These are phyloP conservation scores for Epichloe bromicola DNA, from an alignment of 2,329 filamentous ascomycete genomes.

Conservation along the genomic window DNA sequence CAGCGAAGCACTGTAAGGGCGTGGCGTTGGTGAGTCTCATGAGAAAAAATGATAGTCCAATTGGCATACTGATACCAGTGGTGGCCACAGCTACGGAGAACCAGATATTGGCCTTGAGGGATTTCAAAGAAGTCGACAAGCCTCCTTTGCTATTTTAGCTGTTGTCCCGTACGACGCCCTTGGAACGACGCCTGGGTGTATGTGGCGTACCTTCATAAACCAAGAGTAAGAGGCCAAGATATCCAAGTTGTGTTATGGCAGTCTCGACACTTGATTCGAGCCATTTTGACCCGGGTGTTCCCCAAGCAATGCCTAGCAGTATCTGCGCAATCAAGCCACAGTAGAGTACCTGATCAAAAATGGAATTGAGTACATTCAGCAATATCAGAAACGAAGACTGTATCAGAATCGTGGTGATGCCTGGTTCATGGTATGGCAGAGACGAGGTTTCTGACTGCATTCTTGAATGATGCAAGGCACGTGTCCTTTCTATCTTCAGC, in stretches of 20 bases:
- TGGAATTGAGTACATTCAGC: conserved; percentile 44
- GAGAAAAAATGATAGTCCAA: conserved; percentile 52
- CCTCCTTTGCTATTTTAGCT: conserved; percentile 31
- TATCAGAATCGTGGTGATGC: conserved; percentile 44
- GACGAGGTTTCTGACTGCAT: background rate
- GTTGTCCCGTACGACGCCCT: background rate
- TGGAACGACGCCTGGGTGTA: background rate
- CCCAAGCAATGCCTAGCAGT: conserved; percentile 57
- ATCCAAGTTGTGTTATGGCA: conserved; percentile 52
- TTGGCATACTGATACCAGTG: conserved; percentile 51
- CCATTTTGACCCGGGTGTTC: conserved; percentile 50
- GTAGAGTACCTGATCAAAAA: conserved; percentile 47
- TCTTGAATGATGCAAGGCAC: too few relatives aligned
- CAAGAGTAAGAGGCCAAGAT: conserved; percentile 57
- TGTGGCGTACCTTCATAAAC: conserved; percentile 50
- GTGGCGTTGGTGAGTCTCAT: conserved; percentile 34
- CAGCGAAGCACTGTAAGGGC: conserved; percentile 52
- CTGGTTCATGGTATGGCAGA: conserved; percentile 49
- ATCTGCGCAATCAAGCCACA: conserved; percentile 64
- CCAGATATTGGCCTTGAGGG: conserved; percentile 43
- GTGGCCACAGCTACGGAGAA: conserved; percentile 50
- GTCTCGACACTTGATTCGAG: conserved; percentile 39
- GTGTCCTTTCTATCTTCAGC: too few relatives aligned
- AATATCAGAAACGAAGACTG: conserved; percentile 48
- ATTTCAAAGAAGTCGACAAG: conserved; percentile 23